Percentiles rank a stretch among this genome's conserved stretches.
Conservation (phyloP, 306 rosid genomes). For the Herpetospermum pedunculosum region DNA sequence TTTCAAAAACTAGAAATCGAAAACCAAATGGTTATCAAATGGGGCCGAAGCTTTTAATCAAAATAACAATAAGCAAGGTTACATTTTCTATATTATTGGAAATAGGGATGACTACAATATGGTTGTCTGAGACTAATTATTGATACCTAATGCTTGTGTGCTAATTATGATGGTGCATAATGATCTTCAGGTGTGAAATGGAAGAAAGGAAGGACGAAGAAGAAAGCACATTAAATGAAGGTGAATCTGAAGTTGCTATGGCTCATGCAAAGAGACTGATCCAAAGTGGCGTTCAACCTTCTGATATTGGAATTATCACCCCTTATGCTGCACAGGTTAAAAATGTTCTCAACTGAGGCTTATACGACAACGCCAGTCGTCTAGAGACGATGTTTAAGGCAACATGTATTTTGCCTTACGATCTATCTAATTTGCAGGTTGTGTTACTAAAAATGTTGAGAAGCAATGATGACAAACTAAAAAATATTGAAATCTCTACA, state of each 20-base stretch:
- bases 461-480: slow-evolving; percentile 60
- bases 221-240: slow-evolving; percentile 93
- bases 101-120: neutral
- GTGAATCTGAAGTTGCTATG: slow-evolving; percentile 87
- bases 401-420: neutral
- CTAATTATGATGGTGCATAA: slow-evolving; percentile 5
- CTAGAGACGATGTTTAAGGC: neutral
- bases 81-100: neutral
- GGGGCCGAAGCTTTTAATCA: neutral
- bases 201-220: slow-evolving; percentile 99
- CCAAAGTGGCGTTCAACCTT: slow-evolving; percentile 77
- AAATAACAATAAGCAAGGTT: neutral
- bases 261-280: slow-evolving; percentile 76
- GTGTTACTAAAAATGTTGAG: slow-evolving; percentile 69
- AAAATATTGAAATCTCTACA: slow-evolving; percentile 82
- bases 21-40: too few species aligned
- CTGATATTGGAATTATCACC: slow-evolving; percentile 89
- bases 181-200: slow-evolving; percentile 74
- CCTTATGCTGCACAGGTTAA: slow-evolving; percentile 95
- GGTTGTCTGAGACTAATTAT: neutral
- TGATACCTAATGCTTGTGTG: neutral
- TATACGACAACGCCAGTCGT: neutral
- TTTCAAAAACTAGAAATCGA: too few species aligned
- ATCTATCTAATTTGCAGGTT: slow-evolving; percentile 43
- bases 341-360: neutral